Conservation (phyloP, 1,284 basidiomycete genomes). For the Trichosporon asahii region DNA sequence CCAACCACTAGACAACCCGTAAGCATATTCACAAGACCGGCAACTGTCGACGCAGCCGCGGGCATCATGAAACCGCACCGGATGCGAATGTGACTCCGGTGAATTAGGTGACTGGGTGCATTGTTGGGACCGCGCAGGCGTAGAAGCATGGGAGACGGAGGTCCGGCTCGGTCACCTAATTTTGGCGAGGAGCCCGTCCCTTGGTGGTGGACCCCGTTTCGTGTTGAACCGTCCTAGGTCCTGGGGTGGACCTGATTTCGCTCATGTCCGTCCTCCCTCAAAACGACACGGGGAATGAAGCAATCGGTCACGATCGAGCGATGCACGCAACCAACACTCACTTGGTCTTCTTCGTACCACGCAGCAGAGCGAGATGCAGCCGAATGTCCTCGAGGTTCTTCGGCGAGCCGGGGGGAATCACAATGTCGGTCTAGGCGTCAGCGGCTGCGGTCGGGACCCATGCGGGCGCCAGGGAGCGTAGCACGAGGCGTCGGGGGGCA, state of each 20-base stretch:
- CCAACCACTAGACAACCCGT: not conserved
- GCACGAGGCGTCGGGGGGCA: not conserved
- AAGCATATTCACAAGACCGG: not conserved
- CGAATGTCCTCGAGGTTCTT: not conserved
- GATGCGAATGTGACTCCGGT: not conserved
- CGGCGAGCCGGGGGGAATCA: not conserved
- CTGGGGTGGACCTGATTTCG: not conserved
- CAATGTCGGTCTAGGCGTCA: not conserved
- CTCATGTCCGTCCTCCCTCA: not conserved
- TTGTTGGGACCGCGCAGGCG: not conserved
- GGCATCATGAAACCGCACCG: not conserved
- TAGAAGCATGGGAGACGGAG: not conserved
- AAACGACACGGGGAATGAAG: not conserved
- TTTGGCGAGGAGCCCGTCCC: not conserved
- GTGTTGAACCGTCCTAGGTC: not conserved
- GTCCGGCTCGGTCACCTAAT: not conserved
- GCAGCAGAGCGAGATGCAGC: conserved; percentile 1
- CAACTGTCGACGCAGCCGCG: not conserved
- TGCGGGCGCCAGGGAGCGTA: not conserved
- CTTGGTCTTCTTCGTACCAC: not conserved
- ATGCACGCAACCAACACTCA: not conserved
- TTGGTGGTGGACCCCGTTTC: not conserved
- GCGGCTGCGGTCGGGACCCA: not conserved
- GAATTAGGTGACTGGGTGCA: not conserved
- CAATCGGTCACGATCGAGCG: not conserved